Percentiles rank a stretch among this genome's conserved stretches.
These are phyloP conservation scores for Cladophialophora carrionii DNA, from an alignment of 2,329 filamentous ascomycete genomes.

Conservation along the genomic window DNA sequence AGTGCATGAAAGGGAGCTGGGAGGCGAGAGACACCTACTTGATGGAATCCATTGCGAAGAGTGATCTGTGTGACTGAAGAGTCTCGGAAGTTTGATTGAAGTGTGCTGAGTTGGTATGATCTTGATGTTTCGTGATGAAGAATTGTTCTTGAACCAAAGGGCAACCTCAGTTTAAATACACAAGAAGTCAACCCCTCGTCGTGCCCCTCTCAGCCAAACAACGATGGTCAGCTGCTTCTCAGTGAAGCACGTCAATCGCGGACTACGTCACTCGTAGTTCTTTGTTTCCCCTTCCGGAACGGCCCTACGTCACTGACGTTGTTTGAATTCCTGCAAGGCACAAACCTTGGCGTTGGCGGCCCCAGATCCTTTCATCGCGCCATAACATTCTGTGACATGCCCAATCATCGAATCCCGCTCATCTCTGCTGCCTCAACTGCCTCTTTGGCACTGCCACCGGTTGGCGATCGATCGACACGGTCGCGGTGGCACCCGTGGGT, in stretches of 20 bases:
- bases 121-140: conserved; percentile 2
- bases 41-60: conserved; percentile 38
- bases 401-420: not conserved
- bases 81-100: conserved; percentile 17
- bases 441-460: not conserved
- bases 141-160: not conserved
- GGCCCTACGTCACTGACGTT: conserved; percentile 1
- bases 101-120: not conserved
- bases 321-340: conserved; percentile 1
- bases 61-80: conserved; percentile 16
- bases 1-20: not conserved
- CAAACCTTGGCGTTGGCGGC: not conserved
- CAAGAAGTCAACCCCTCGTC: not conserved
- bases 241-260: not conserved
- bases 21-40: conserved; percentile 26
- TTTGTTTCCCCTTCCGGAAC: not conserved
- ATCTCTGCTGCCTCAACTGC: not conserved
- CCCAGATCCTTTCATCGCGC: conserved; percentile 3
- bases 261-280: not conserved
- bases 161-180: not conserved
- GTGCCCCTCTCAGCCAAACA: not conserved
- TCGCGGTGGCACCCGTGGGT: not conserved
- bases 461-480: conserved; percentile 1
- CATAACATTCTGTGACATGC: not conserved
- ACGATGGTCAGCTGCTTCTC: not conserved